Evolutionary conservation across 2,329 filamentous ascomycete species (phyloP).

Genomic region (Amauroascus niger): DNA sequence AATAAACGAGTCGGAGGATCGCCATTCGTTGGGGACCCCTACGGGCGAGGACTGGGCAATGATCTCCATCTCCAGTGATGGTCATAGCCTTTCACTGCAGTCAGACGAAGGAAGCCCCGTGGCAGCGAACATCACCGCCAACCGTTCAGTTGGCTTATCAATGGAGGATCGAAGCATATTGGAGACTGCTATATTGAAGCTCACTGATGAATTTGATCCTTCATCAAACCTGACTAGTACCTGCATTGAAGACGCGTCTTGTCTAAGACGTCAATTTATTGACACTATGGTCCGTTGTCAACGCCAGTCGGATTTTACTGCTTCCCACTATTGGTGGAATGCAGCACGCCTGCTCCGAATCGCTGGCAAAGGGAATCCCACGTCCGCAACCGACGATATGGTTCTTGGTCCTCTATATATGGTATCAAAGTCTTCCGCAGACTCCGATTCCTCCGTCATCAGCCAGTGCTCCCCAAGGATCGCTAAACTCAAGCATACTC

Average conservation of each 20-base stretch:
- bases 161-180: slow-evolving; percentile 73
- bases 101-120: background rate
- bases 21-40: slow-evolving; percentile 59
- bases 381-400: slow-evolving; percentile 55
- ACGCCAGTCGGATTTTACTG: slow-evolving; percentile 70
- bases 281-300: slow-evolving; percentile 68
- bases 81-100: slow-evolving; percentile 36
- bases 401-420: slow-evolving; percentile 61
- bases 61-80: slow-evolving; percentile 65
- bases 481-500: slow-evolving; percentile 71
- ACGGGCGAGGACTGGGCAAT: slow-evolving; percentile 77
- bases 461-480: slow-evolving; percentile 41
- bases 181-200: slow-evolving; percentile 67
- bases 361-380: slow-evolving; percentile 48
- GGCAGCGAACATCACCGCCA: background rate
- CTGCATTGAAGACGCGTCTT: slow-evolving; percentile 12
- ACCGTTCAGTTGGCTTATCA: slow-evolving; percentile 26
- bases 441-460: slow-evolving; percentile 27
- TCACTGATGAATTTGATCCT: slow-evolving; percentile 75
- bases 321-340: slow-evolving; percentile 76
- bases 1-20: slow-evolving; percentile 29
- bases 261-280: slow-evolving; percentile 40
- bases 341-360: slow-evolving; percentile 62
- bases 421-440: slow-evolving; percentile 38
- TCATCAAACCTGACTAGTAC: slow-evolving; percentile 30